phyloP scores from a whole-genome alignment of 106 monocot genomes.

The Phalaenopsis aphrodite region DNA sequence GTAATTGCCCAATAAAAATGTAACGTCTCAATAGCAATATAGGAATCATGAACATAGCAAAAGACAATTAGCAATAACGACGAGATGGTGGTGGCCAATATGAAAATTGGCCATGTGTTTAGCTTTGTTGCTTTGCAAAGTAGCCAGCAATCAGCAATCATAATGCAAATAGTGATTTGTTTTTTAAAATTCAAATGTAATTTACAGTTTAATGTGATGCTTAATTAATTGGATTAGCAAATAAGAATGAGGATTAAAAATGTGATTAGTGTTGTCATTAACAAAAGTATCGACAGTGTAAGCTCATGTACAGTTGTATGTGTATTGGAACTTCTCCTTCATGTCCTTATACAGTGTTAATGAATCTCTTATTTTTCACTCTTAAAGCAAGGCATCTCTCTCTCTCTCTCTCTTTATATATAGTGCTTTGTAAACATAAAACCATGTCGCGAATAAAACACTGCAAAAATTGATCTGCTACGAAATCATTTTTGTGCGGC shows the following conservation, averaged over 20 bases:
- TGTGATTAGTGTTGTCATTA: too few relatives aligned
- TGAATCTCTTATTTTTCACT: too few relatives aligned
- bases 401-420: too few relatives aligned
- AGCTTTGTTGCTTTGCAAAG: not conserved
- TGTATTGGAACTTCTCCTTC: too few relatives aligned
- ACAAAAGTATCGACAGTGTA: too few relatives aligned
- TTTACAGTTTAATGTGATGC: not conserved
- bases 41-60: slow-evolving; percentile 1
- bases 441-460: too few relatives aligned
- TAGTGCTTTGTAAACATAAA: too few relatives aligned
- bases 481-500: too few relatives aligned
- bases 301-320: too few relatives aligned
- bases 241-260: not conserved
- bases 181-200: not conserved
- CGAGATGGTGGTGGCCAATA: not conserved
- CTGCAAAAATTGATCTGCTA: too few relatives aligned
- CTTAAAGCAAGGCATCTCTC: too few relatives aligned
- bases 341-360: too few relatives aligned
- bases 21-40: not conserved
- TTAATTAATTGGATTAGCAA: not conserved
- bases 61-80: not conserved
- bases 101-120: not conserved
- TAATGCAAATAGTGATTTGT: not conserved
- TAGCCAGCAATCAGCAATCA: not conserved
- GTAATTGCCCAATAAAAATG: not conserved